phyloP scores from a whole-genome alignment of 768 basidiomycete species.

The Cubamyces sp. region DNA sequence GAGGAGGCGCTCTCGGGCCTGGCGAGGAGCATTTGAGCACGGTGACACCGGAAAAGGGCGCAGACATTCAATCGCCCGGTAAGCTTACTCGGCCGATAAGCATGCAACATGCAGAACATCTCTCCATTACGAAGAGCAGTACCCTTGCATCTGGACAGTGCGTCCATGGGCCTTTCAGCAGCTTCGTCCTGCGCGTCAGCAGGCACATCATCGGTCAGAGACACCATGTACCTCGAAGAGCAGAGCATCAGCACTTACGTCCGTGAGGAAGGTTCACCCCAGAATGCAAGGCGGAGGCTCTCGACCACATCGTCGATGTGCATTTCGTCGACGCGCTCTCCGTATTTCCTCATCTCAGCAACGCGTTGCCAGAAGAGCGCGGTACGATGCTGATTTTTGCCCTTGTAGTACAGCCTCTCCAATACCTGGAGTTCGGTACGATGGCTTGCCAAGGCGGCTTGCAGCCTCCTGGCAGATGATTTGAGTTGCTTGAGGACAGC shows the following conservation, averaged over 20 bases:
- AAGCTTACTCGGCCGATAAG: conserved; percentile 53
- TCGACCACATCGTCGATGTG: conserved; percentile 33
- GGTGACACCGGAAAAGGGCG: neutral
- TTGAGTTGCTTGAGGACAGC: conserved; percentile 65
- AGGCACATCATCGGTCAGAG: neutral
- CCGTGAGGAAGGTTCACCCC: conserved; percentile 41
- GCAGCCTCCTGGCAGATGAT: conserved; percentile 54
- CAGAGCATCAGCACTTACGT: conserved; percentile 40
- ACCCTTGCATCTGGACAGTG: conserved; percentile 50
- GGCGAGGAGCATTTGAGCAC: conserved; percentile 6
- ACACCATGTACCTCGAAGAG: neutral
- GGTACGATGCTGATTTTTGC: conserved; percentile 75
- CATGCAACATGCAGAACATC: conserved; percentile 39
- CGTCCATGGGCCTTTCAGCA: conserved; percentile 66
- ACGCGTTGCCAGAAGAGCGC: conserved; percentile 74
- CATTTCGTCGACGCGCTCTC: conserved; percentile 38
- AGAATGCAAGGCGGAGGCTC: conserved; percentile 54
- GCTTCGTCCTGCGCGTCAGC: conserved; percentile 46
- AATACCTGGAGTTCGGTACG: conserved; percentile 61
- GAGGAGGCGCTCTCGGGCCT: conserved; percentile 53
- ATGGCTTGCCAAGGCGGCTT: conserved; percentile 45
- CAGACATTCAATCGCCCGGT: neutral
- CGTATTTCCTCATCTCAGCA: conserved; percentile 61
- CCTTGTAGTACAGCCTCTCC: conserved; percentile 75
- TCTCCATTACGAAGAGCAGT: conserved; percentile 41